phyloP scores from a whole-genome alignment of 2,329 filamentous ascomycete species.

The Chaetomium sp. region DNA sequence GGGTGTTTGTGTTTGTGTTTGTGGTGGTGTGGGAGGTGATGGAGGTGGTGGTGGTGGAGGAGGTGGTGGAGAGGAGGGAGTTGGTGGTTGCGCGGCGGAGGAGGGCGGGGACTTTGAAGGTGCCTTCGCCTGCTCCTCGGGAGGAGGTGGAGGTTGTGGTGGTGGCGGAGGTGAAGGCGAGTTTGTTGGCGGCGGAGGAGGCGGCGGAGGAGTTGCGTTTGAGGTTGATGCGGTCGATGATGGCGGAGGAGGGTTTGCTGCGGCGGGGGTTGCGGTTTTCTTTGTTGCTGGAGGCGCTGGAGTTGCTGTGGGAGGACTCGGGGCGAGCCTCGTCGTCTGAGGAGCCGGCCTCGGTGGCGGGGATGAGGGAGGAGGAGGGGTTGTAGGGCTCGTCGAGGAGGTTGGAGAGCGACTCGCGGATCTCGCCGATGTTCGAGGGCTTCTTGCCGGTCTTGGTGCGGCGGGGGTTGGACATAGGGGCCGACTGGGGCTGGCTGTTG shows the following conservation, averaged over 20 bases:
- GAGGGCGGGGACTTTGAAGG: conserved; percentile 70
- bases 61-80: conserved; percentile 47
- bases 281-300: conserved; percentile 44
- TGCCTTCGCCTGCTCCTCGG: conserved; percentile 36
- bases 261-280: conserved; percentile 52
- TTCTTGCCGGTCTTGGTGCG: conserved; percentile 64
- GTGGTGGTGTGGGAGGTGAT: conserved; percentile 41
- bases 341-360: conserved; percentile 52
- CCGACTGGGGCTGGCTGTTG: conserved; percentile 54
- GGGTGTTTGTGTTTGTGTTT: conserved; percentile 34
- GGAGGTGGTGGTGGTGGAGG: conserved; percentile 37
- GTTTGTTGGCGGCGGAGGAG: conserved; percentile 39
- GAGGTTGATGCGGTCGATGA: conserved; percentile 75
- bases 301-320: conserved; percentile 28
- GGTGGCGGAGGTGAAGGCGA: conserved; percentile 37
- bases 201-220: conserved; percentile 53
- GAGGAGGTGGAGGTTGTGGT: conserved; percentile 41
- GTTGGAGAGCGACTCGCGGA: conserved; percentile 80
- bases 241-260: conserved; percentile 50
- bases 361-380: conserved; percentile 52
- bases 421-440: conserved; percentile 75
- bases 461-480: conserved; percentile 51
- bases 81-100: conserved; percentile 74
- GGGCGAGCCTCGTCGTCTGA: conserved; percentile 51
- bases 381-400: conserved; percentile 70